Evolutionary conservation across 2,329 filamentous ascomycete genomes (phyloP), one percentile per base, ranked within the genome.

Genomic region (Herpomyces periplanetae): DNA sequence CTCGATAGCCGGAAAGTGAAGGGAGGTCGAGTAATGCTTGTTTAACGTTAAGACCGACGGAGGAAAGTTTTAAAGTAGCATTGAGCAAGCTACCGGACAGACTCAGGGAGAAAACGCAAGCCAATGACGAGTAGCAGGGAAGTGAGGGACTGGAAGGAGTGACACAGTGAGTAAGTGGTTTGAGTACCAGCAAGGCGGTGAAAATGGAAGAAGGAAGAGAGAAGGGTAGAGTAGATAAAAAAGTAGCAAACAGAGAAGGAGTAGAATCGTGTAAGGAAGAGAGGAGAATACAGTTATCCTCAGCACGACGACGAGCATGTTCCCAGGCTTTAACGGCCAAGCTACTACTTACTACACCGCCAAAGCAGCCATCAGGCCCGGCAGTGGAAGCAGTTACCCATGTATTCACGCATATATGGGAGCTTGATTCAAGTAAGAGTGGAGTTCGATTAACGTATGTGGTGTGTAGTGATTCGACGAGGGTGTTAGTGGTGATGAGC

Each of bases 401-500:
- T 22, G 71, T 88, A 42, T 91, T 91, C 27, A 91, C 69, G 0
- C 80, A 73, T 15, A 91, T 38, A 35, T 69, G 87, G 13, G 73
- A 80, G 28, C 68, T 69, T 18, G 71, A 60, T 38, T 96, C 80
- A 17, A 96, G 52, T 25, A 51, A 49, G 36, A 85, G 80, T n/a
- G 75, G 56, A 31, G 69, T 57, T 12, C 58, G 59, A 3, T 64
- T 57, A 18, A 66, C 51, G 38, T 85, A 91, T 32, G 65, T 62
- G 29, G 68, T 71, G 41, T 96, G 80, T 17, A 88, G 51, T 21
- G 68, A 56, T 40, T 91, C 91, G 21, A 96, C 52, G 17, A 91
- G 51, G 1, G 71, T 85, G 2, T 73, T 87, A 2, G 75, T 85
- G 4, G 75, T 87, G 21, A 88, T n/a, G n/a, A n/a, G n/a, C n/a